Evolutionary conservation across 2,329 filamentous ascomycete species (phyloP).

Genomic region (Coniochaeta hoffmannii): DNA sequence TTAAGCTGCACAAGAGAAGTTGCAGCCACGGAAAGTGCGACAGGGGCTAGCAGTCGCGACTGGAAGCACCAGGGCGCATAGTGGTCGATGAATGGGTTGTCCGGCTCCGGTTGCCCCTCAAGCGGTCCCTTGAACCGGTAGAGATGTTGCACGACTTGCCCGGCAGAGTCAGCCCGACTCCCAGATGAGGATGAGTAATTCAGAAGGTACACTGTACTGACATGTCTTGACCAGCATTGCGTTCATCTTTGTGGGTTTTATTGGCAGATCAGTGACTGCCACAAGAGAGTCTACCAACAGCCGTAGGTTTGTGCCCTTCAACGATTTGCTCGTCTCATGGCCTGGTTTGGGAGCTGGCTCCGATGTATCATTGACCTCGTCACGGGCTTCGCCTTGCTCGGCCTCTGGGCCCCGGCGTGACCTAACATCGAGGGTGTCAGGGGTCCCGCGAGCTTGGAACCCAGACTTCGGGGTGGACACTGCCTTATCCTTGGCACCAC

Average conservation of each 20-base stretch:
- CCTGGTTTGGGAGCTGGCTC: not conserved
- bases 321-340: not conserved
- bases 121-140: constrained; percentile 44
- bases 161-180: not conserved
- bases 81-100: constrained; percentile 36
- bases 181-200: too few relatives aligned
- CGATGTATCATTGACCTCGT: not conserved
- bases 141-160: constrained; percentile 37
- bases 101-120: constrained; percentile 36
- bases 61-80: constrained; percentile 41
- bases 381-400: not conserved
- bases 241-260: constrained; percentile 29
- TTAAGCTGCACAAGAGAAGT: constrained; percentile 44
- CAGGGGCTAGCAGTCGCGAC: constrained; percentile 39
- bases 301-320: not conserved
- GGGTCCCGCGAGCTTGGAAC: not conserved
- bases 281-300: not conserved
- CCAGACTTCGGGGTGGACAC: not conserved
- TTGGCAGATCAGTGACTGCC: not conserved
- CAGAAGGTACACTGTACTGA: constrained; percentile 19
- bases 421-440: not conserved
- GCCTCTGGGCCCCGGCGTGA: not conserved
- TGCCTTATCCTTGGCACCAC: not conserved
- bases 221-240: constrained; percentile 40
- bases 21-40: constrained; percentile 41